A percentile compares a stretch with the other conserved stretches of the same genome.
Evolutionary conservation across 202 grass and related monocot genomes (phyloP).

Genomic region (Cymbopogon flexuosus): DNA sequence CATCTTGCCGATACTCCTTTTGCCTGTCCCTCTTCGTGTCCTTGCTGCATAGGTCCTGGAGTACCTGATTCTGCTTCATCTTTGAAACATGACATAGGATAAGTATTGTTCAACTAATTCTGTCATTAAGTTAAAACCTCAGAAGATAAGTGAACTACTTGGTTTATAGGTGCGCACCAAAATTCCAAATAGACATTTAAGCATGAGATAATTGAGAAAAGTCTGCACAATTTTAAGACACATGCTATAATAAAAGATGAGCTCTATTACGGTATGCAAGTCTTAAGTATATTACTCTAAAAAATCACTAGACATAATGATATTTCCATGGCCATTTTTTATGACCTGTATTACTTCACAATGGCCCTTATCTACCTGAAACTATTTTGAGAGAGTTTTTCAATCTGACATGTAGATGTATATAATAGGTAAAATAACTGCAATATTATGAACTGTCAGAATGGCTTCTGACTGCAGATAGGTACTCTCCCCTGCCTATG

Average conservation of each 20-base stretch:
- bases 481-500: background rate
- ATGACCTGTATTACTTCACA: background rate
- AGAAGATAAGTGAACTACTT: slow-evolving; percentile 11
- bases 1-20: slow-evolving; percentile 56
- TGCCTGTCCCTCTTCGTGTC: slow-evolving; percentile 39
- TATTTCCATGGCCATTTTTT: background rate
- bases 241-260: background rate
- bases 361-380: background rate
- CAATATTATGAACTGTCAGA: background rate
- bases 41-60: slow-evolving; percentile 37
- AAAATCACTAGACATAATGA: background rate
- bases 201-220: background rate
- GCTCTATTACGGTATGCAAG: background rate
- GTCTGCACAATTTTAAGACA: background rate
- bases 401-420: background rate
- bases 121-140: background rate
- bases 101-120: slow-evolving; percentile 25
- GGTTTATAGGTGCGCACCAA: background rate
- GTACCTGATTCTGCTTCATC: slow-evolving; percentile 43
- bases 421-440: background rate
- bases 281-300: background rate
- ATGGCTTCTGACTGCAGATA: background rate
- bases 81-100: slow-evolving; percentile 22
- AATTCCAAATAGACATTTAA: background rate
- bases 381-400: background rate